Base-by-base conservation (phyloP, 768 basidiomycete genomes). In the Cyclocybe aegerita region DNA sequence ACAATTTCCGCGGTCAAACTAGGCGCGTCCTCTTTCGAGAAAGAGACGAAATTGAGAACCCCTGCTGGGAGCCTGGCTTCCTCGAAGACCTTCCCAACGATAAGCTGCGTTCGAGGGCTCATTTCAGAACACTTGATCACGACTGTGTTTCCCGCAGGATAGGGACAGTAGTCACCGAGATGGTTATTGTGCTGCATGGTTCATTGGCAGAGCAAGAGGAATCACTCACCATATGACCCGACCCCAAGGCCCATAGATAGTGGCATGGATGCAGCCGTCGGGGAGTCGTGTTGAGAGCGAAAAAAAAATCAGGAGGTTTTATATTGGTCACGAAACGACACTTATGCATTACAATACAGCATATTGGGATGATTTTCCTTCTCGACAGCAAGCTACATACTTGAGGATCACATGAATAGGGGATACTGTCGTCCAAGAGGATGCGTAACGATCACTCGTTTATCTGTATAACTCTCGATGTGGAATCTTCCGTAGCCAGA, bases 61-160 rank as follows among this genome's bases (percentile, higher is more conserved):
- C 82, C 82, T 6, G 66, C 61, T 4, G 84, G 84, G 1, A 87
- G 62, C 1, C 84, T 82, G 0, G 83, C 83, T 53, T 80, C 77
- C 5, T 74, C 65, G 15, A 82, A 68, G 1, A 77, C 58, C 48
- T 79, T 75, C 0, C 66, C 64, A 7, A 76, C 67, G 7, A 80
- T 58, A 7, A 64, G 62, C 48, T 79, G 78, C 15, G 65, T 71
- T 8, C 73, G 64, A 1, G 80, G 79, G 48, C 70, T 76, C 35
- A 65, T 63, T 51, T 81, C 80, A 1, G 79, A 79, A 9, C 71
- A 70, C 46, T 78, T 79, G 31, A 81, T 56, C 1, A 82, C 70
- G 4, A 80, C 76, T 0, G 80, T 79, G 58, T 81, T 82, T 4
- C 80, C 80, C 44, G 79, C 80, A 80, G 56, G 23, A 81, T 57